These are phyloP conservation scores for Cucumis cinereus DNA, from an alignment of 306 rosid genomes.

Conservation along the genomic window DNA sequence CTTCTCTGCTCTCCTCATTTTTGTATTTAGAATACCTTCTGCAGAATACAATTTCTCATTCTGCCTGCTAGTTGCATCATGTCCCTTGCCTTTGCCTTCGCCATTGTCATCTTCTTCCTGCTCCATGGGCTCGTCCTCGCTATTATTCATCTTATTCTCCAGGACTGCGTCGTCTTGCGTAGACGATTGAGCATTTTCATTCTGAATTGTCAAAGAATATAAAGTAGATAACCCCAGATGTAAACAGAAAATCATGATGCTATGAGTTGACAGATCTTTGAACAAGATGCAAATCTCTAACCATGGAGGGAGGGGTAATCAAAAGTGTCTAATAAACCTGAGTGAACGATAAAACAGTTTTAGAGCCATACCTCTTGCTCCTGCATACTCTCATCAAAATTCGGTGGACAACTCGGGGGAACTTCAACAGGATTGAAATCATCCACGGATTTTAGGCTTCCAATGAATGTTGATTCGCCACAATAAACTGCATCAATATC, in stretches of 20 bases:
- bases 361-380: constrained; percentile 47
- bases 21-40: constrained; percentile 76
- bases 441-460: constrained; percentile 67
- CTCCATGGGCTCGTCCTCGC: constrained; percentile 41
- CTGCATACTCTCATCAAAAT: constrained; percentile 29
- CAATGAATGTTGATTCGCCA: constrained; percentile 68
- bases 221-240: too few species aligned
- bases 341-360: too few species aligned
- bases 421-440: constrained; percentile 80
- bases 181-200: constrained; percentile 20
- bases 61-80: constrained; percentile 39
- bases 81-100: constrained; percentile 31
- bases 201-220: constrained; percentile 14
- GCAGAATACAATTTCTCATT: constrained; percentile 68
- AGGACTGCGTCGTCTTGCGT: constrained; percentile 23
- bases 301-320: background rate
- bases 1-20: constrained; percentile 62
- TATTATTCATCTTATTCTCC: constrained; percentile 17
- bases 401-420: constrained; percentile 52
- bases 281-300: background rate
- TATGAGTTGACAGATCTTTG: background rate
- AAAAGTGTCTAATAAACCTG: background rate
- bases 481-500: constrained; percentile 67
- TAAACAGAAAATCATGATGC: background rate
- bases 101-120: constrained; percentile 12